A percentile compares a stretch with the other conserved stretches of the same genome.
Conservation (phyloP, 2,329 filamentous ascomycete genomes). For the Sarocladiaceae sp. region DNA sequence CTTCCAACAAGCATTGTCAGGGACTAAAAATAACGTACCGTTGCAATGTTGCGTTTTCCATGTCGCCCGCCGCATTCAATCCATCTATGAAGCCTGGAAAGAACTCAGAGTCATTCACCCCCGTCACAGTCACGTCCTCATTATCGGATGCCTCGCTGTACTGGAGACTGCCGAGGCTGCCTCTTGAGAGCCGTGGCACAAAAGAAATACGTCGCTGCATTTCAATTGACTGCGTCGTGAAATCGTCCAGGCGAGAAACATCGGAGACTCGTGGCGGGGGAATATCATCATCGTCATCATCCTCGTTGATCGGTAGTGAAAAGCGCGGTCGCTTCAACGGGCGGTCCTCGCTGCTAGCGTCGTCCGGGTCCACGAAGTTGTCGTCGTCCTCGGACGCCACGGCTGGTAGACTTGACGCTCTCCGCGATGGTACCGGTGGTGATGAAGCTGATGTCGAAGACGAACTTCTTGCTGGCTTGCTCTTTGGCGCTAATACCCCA, state of each 20-base stretch:
- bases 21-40: slow-evolving; percentile 34
- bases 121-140: slow-evolving; percentile 33
- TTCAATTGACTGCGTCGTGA: slow-evolving; percentile 57
- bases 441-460: slow-evolving; percentile 37
- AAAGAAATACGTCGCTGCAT: slow-evolving; percentile 47
- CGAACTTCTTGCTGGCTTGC: slow-evolving; percentile 39
- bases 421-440: slow-evolving; percentile 16
- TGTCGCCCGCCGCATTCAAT: slow-evolving; percentile 29
- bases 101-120: slow-evolving; percentile 44
- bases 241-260: too few relatives aligned
- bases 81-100: slow-evolving; percentile 46
- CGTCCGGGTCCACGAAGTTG: slow-evolving; percentile 27
- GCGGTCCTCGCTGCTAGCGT: slow-evolving; percentile 5
- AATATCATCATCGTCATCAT: slow-evolving; percentile 47
- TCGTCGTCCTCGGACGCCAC: slow-evolving; percentile 41
- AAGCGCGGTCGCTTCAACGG: slow-evolving; percentile 48
- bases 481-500: slow-evolving; percentile 46
- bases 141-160: slow-evolving; percentile 48
- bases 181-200: slow-evolving; percentile 43
- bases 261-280: slow-evolving; percentile 49
- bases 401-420: slow-evolving; percentile 20
- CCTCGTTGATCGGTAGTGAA: slow-evolving; percentile 49
- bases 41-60: slow-evolving; percentile 38
- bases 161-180: slow-evolving; percentile 48
- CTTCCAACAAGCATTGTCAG: too few relatives aligned